Conservation (phyloP, 306 rosid genomes). For the Quercus aquifolioides region DNA sequence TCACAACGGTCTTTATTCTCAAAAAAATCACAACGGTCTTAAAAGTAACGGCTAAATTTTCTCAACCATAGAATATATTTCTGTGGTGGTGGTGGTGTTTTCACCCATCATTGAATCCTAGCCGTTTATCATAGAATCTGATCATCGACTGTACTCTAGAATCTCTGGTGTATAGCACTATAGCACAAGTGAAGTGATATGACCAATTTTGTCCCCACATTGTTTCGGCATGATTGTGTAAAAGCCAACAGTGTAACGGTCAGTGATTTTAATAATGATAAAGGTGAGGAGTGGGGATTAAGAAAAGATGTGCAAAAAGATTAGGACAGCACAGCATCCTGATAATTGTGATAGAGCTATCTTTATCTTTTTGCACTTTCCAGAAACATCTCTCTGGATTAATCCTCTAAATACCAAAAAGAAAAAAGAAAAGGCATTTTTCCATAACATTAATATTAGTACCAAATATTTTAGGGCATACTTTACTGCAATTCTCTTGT, state of each 20-base stretch:
- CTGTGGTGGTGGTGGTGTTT: too few species aligned
- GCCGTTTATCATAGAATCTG: too few species aligned
- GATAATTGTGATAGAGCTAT: neutral
- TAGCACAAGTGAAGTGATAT: too few species aligned
- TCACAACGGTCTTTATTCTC: neutral
- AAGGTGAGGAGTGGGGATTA: neutral
- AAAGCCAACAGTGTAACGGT: neutral
- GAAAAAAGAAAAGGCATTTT: too few species aligned
- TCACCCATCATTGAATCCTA: too few species aligned
- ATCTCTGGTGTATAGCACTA: too few species aligned
- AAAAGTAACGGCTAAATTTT: neutral
- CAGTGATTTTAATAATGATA: too few species aligned
- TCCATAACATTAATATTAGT: too few species aligned
- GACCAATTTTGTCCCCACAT: neutral
- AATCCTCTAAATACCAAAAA: neutral
- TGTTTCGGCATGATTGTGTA: neutral
- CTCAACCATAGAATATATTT: too few species aligned
- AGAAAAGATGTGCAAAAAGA: neutral
- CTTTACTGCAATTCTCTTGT: too few species aligned
- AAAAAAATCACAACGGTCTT: neutral
- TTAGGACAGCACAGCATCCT: neutral
- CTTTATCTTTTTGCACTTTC: slow-evolving; percentile 8
- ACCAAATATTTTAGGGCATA: too few species aligned
- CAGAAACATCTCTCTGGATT: slow-evolving; percentile 2
- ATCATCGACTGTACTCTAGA: too few species aligned